Percentiles rank a stretch among this genome's conserved stretches.
Evolutionary conservation across 257 asterid species (phyloP).

Genomic region (Solanum etuberosum): DNA sequence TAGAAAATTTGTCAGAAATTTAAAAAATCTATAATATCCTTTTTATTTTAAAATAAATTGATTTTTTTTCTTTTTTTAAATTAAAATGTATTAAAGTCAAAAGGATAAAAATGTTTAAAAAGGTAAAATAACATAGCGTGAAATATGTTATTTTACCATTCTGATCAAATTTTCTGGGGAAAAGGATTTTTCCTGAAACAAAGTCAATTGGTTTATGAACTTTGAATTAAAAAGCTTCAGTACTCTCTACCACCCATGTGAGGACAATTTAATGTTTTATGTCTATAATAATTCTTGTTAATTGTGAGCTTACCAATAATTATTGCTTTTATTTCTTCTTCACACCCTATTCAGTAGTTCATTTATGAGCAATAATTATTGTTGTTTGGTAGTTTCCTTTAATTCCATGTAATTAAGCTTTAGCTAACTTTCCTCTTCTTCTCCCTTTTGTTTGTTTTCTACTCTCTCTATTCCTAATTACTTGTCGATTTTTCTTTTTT

Average conservation of each 20-base stretch:
- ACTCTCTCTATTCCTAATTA: too few species aligned
- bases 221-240: not conserved
- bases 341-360: not conserved
- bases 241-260: not conserved
- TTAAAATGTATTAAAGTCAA: too few species aligned
- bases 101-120: too few species aligned
- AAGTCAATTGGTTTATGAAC: not conserved
- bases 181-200: too few species aligned
- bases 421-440: not conserved
- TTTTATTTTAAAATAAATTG: too few species aligned
- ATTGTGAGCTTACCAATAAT: not conserved
- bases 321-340: not conserved
- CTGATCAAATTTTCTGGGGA: too few species aligned
- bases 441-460: not conserved
- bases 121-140: too few species aligned
- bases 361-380: not conserved
- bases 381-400: not conserved
- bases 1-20: too few species aligned
- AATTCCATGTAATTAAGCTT: not conserved
- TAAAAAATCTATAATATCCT: too few species aligned
- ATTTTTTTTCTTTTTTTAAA: too few species aligned
- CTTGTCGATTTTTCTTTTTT: too few species aligned
- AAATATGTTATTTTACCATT: too few species aligned
- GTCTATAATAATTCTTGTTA: not conserved
- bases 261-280: not conserved